These are phyloP conservation scores for Litsea cubeba DNA, from an alignment of 164 flowering plant genomes.

Conservation along the genomic window DNA sequence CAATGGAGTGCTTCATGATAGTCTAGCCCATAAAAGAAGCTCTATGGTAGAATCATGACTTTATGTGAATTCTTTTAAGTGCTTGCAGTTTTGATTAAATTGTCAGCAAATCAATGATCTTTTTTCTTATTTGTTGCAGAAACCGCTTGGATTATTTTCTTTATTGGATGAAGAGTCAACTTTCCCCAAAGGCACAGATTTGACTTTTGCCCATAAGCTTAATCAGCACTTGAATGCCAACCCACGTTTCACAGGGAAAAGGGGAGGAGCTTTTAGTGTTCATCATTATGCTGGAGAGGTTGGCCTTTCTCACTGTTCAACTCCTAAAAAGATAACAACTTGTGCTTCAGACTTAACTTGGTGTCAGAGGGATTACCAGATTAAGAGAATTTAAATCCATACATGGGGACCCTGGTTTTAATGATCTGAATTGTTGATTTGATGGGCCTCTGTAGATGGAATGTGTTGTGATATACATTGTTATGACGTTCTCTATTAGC, in stretches of 20 bases:
- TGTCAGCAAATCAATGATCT: not conserved
- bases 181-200: constrained; percentile 67
- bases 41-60: not conserved
- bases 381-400: not conserved
- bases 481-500: no score
- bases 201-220: constrained; percentile 80
- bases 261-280: constrained; percentile 61
- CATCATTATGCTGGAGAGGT: constrained; percentile 94
- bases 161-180: constrained; percentile 86
- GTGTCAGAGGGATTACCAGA: not conserved
- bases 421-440: not conserved
- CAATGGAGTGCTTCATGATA: no score
- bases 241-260: constrained; percentile 67
- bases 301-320: constrained; percentile 17
- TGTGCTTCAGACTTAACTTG: not conserved
- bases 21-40: no score
- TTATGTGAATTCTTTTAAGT: not conserved
- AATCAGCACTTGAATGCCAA: constrained; percentile 59
- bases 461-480: no score
- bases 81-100: not conserved
- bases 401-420: not conserved
- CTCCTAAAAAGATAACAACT: not conserved
- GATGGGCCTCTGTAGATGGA: no score
- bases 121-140: constrained; percentile 46
- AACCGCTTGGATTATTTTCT: constrained; percentile 75